These are phyloP conservation scores for Plasmodium vivax DNA, from an alignment of 169 alveolate genomes.

Conservation along the genomic window DNA sequence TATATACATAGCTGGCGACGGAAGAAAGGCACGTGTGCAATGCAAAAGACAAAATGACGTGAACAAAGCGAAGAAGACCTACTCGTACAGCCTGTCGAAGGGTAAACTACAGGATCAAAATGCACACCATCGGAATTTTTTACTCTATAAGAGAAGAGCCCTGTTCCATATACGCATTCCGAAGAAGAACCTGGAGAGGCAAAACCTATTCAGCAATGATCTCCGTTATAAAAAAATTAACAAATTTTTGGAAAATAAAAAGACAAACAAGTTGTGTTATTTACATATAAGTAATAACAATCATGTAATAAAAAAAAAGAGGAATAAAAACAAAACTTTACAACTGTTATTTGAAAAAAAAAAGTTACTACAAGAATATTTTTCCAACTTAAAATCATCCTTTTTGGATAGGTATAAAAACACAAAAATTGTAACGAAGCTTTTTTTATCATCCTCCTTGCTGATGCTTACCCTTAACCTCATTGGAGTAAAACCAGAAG, in stretches of 20 bases:
- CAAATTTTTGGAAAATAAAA: slow-evolving; percentile 22
- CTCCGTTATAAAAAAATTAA: slow-evolving; percentile 33
- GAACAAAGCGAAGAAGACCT: slow-evolving; percentile 2
- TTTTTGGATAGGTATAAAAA: slow-evolving; percentile 25
- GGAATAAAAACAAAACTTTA: slow-evolving; percentile 9
- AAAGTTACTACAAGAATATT: slow-evolving; percentile 8
- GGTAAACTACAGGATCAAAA: neutral
- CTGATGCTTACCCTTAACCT: slow-evolving; percentile 29
- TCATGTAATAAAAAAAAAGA: slow-evolving; percentile 16
- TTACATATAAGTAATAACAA: slow-evolving; percentile 43
- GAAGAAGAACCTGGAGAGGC: slow-evolving; percentile 7
- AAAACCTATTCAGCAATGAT: neutral
- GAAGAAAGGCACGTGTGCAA: neutral
- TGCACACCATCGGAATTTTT: neutral
- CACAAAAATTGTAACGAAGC: slow-evolving; percentile 50
- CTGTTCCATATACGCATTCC: slow-evolving; percentile 40
- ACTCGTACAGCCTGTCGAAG: neutral
- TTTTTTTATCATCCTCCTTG: slow-evolving; percentile 47
- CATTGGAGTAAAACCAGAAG: slow-evolving; percentile 65
- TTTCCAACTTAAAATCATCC: slow-evolving; percentile 39
- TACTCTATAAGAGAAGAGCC: slow-evolving; percentile 20
- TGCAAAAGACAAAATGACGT: slow-evolving; percentile 27
- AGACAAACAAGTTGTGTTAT: slow-evolving; percentile 40
- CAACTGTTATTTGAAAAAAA: slow-evolving; percentile 6
- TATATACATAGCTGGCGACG: slow-evolving; percentile 6